A percentile compares a stretch with the other conserved stretches of the same genome.
These are phyloP conservation scores for Hansenula sp. DNA, from an alignment of 1,139 yeast genomes.

Conservation along the genomic window DNA sequence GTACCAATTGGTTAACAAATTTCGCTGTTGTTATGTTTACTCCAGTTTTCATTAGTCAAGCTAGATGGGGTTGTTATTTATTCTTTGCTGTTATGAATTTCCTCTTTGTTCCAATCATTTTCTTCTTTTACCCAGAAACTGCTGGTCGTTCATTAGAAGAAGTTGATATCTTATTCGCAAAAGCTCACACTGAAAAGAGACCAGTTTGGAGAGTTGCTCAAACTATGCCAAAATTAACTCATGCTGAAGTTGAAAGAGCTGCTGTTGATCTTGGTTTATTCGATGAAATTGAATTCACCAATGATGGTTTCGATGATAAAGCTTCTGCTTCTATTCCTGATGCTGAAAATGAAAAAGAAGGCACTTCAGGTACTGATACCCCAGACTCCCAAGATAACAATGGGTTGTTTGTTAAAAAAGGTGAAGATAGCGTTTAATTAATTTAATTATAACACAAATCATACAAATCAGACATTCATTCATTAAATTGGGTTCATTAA, in stretches of 20 bases:
- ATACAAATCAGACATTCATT: neutral
- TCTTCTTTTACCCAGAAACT: conserved; percentile 66
- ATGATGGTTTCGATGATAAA: conserved; percentile 3
- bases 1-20: conserved; percentile 48
- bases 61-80: conserved; percentile 38
- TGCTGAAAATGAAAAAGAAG: conserved; percentile 1
- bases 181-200: conserved; percentile 15
- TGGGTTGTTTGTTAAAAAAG: conserved; percentile 1
- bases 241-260: conserved; percentile 1
- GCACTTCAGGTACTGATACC: conserved; percentile 2
- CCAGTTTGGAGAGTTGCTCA: conserved; percentile 2
- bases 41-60: conserved; percentile 37
- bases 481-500: too few species aligned
- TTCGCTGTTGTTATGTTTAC: conserved; percentile 45
- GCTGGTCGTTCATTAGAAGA: conserved; percentile 61
- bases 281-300: conserved; percentile 1
- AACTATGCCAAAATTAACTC: conserved; percentile 1
- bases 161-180: conserved; percentile 53
- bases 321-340: conserved; percentile 2
- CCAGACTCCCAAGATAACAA: neutral
- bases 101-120: conserved; percentile 52
- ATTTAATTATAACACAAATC: neutral
- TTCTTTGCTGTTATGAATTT: conserved; percentile 37
- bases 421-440: neutral
- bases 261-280: conserved; percentile 3